Base-by-base conservation (phyloP, 805 yeast genomes). In the Priceomyces medius region DNA sequence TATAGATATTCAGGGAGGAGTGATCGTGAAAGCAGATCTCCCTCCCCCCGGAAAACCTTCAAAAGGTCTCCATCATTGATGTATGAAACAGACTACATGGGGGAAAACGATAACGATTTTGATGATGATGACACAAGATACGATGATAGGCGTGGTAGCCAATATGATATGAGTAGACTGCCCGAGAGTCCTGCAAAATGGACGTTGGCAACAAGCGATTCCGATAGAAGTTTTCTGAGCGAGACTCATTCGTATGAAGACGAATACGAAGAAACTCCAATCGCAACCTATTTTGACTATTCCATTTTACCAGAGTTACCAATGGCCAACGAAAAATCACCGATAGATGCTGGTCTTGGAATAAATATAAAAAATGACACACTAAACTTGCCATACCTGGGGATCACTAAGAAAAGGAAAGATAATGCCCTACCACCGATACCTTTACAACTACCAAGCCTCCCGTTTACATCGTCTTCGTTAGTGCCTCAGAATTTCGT, bases 401-500 rank as follows among this genome's bases (percentile, higher is more conserved):
- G 38, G 10, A 17, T 35, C 18, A 13, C 20, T 7, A 45, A 39
- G 31, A 45, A 40, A 24, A 47, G 49, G 35, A 51, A 52, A 31
- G 47, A 54, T 34, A 56, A 51, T n/a, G 56, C 49, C 7, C 53
- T 73, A 8, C 79, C 79, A 0, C 71, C 72, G 0, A 59, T 71
- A 2, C 78, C 79, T 3, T 50, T 74, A 4, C 71, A 68, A 34
- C 50, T 79, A 14, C 86, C 87, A 0, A 68, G 74, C 34, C 64
- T 80, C 7, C 85, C 85, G 2, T 81, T 81, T 46, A 59, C 77
- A 3, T 72, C 83, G 0, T 68, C 75, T 9, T 59, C 73, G 0
- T 55, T 81, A 27, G 68, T 66, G 12, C 69, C 70, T 16, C 60
- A 64, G n/a, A 83, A 80, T 46, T 68, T 79, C 39, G 55, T 73